These are phyloP conservation scores for Cyberlindnera galapagoensis DNA, from an alignment of 805 yeast genomes.

Conservation along the genomic window DNA sequence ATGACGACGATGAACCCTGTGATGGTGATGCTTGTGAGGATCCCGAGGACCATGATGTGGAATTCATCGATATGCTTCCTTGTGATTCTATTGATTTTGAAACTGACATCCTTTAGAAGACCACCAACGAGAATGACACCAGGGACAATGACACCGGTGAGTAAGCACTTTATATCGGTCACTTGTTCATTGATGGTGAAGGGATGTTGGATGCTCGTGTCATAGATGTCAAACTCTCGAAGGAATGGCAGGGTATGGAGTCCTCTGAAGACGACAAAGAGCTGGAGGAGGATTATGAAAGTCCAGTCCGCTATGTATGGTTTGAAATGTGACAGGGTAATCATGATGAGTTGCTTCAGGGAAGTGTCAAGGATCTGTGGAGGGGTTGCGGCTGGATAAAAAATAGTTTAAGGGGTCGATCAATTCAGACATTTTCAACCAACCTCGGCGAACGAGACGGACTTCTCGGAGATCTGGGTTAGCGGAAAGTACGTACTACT, in stretches of 20 bases:
- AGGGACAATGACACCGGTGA: conserved; percentile 4
- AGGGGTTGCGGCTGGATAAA: too few relatives aligned
- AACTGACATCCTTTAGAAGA: conserved; percentile 4
- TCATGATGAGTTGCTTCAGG: background rate
- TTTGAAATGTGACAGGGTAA: conserved; percentile 2
- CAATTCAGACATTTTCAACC: too few relatives aligned
- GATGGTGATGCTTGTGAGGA: conserved; percentile 9
- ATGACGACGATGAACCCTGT: conserved; percentile 25
- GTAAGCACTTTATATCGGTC: conserved; percentile 5
- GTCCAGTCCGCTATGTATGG: conserved; percentile 10
- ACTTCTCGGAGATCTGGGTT: too few relatives aligned
- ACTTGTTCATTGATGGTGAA: conserved; percentile 15
- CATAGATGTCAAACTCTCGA: conserved; percentile 26
- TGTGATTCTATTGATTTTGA: conserved; percentile 3
- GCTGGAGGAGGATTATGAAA: conserved; percentile 4
- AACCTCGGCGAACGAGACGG: too few relatives aligned
- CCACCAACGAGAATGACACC: conserved; percentile 1
- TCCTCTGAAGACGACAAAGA: conserved; percentile 8
- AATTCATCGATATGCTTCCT: conserved; percentile 10
- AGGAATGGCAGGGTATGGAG: conserved; percentile 22
- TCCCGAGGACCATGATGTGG: conserved; percentile 11
- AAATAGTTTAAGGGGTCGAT: too few relatives aligned
- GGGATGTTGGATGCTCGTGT: conserved; percentile 27
- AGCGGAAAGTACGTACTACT: too few relatives aligned
- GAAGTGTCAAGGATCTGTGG: too few relatives aligned